Evolutionary conservation across 108 stramenopile species (phyloP).

Genomic region (Bacterosira constricta): DNA sequence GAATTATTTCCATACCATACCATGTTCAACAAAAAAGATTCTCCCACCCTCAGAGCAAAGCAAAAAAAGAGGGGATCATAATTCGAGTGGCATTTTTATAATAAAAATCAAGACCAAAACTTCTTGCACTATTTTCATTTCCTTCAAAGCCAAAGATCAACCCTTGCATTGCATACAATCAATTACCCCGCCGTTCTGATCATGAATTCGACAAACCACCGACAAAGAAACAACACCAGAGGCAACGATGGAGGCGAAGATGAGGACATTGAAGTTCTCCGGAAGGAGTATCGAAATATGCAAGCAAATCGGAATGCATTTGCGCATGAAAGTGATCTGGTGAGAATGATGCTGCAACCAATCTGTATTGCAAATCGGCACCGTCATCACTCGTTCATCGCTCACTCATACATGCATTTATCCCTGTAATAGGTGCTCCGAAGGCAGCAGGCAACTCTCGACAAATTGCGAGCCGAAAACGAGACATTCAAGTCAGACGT

Average conservation of each 20-base stretch:
- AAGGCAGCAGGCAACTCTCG: constrained; percentile 77
- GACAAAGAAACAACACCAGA: background rate
- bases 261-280: constrained; percentile 72
- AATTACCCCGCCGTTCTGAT: no score
- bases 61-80: no score
- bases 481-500: constrained; percentile 80
- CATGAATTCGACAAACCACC: no score
- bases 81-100: no score
- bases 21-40: no score
- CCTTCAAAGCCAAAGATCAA: no score
- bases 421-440: constrained; percentile 62
- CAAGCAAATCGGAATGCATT: constrained; percentile 86
- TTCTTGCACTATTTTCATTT: no score
- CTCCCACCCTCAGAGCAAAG: no score
- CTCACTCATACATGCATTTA: background rate
- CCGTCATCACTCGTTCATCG: background rate
- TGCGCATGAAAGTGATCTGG: constrained; percentile 67
- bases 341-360: constrained; percentile 5
- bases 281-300: constrained; percentile 87
- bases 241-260: constrained; percentile 28
- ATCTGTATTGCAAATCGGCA: background rate
- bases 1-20: no score
- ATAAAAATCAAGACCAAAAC: no score
- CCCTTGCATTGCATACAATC: no score
- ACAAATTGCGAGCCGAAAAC: constrained; percentile 75